A percentile compares a stretch with the other conserved stretches of the same genome.
Conservation (phyloP, 805 yeast species). For the Pichia membranifaciens region DNA sequence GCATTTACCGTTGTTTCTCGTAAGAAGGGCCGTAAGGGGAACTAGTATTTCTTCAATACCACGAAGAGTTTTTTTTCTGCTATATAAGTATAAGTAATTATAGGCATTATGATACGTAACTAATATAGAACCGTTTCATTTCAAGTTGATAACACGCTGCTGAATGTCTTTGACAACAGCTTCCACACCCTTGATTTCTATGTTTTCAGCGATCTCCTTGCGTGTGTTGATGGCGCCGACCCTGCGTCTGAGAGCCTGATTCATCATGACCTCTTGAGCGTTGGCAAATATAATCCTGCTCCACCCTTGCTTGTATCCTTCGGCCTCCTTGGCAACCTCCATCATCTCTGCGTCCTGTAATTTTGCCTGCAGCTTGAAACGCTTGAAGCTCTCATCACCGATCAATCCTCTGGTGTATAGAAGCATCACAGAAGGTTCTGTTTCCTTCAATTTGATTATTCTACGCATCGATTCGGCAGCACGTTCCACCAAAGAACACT, state of each 20-base stretch:
- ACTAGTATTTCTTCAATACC: not conserved
- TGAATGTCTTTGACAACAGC: slow-evolving; percentile 16
- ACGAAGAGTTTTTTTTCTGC: too few species aligned
- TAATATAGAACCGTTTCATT: not conserved
- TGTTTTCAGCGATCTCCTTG: slow-evolving; percentile 28
- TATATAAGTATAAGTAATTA: too few species aligned
- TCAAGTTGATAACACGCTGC: slow-evolving; percentile 12
- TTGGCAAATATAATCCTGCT: slow-evolving; percentile 54
- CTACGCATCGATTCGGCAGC: slow-evolving; percentile 87
- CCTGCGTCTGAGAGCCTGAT: slow-evolving; percentile 85
- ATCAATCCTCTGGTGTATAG: slow-evolving; percentile 84
- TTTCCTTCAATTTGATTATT: slow-evolving; percentile 74
- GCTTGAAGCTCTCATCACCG: slow-evolving; percentile 83
- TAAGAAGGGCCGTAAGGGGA: slow-evolving; percentile 39
- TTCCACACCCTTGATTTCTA: slow-evolving; percentile 29
- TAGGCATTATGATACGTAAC: too few species aligned
- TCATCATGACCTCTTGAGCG: slow-evolving; percentile 86
- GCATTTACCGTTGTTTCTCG: slow-evolving; percentile 50
- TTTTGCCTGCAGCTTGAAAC: slow-evolving; percentile 71
- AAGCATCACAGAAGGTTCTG: slow-evolving; percentile 59
- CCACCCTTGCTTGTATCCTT: slow-evolving; percentile 72
- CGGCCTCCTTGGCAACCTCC: slow-evolving; percentile 72
- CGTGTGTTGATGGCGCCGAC: slow-evolving; percentile 41
- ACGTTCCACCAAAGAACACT: slow-evolving; percentile 47
- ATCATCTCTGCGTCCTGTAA: slow-evolving; percentile 76